A percentile compares a stretch with the other conserved stretches of the same genome.
phyloP scores from a whole-genome alignment of 306 rosid genomes.

The Trifolium dubium region DNA sequence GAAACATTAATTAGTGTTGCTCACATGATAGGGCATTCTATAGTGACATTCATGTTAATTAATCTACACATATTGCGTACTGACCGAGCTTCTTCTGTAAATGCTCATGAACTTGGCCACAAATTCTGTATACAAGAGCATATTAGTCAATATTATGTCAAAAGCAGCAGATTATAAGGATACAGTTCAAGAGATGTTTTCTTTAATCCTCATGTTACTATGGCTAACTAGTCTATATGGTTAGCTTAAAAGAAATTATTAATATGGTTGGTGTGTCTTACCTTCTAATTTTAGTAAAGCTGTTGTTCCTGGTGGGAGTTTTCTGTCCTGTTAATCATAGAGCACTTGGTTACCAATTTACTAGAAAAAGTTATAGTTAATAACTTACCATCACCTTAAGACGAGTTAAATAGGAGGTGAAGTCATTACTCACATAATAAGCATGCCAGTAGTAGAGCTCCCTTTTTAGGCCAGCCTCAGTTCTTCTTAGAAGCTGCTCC shows the following conservation, averaged over 20 bases:
- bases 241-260: neutral
- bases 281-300: conserved; percentile 91
- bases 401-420: conserved; percentile 25
- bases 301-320: conserved; percentile 80
- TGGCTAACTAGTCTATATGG: conserved; percentile 14
- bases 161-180: conserved; percentile 14
- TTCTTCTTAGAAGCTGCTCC: conserved; percentile 71
- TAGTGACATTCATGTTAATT: conserved; percentile 29
- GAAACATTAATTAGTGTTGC: neutral
- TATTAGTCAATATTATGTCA: conserved; percentile 4
- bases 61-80: conserved; percentile 47
- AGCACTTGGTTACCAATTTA: conserved; percentile 33
- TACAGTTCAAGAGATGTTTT: conserved; percentile 12
- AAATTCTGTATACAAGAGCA: conserved; percentile 66
- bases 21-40: conserved; percentile 18
- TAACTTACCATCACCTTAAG: conserved; percentile 26
- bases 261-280: conserved; percentile 26
- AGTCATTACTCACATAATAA: conserved; percentile 69
- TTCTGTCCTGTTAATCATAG: conserved; percentile 61
- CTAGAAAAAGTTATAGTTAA: neutral
- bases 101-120: conserved; percentile 90
- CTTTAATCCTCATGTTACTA: conserved; percentile 3
- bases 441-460: conserved; percentile 90
- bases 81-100: conserved; percentile 61
- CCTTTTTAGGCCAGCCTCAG: conserved; percentile 59